Conservation (phyloP, 2,329 filamentous ascomycete genomes). For the Dryadomyces sulphureus region DNA sequence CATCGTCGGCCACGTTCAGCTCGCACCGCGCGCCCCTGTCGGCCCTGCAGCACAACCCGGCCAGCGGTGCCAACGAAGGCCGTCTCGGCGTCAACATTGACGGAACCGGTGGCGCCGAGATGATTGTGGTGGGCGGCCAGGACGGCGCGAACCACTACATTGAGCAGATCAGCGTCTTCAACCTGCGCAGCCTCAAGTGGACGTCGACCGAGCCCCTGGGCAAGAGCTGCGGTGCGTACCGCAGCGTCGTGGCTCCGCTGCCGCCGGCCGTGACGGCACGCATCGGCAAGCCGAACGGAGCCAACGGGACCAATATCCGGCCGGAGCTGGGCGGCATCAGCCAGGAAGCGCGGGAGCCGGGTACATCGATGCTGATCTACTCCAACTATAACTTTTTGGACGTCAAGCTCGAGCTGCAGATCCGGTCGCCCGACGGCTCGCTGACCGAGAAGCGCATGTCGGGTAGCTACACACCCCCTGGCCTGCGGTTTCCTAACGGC, state of each 20-base stretch:
- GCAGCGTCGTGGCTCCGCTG: constrained; percentile 83
- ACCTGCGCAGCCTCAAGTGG: constrained; percentile 89
- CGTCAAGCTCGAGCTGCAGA: constrained; percentile 87
- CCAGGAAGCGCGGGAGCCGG: constrained; percentile 40
- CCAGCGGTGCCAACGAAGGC: constrained; percentile 72
- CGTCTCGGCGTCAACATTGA: constrained; percentile 80
- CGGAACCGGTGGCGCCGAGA: constrained; percentile 82
- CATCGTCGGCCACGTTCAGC: constrained; percentile 74
- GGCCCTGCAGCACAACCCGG: constrained; percentile 78
- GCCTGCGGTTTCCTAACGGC: constrained; percentile 87
- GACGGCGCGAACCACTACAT: constrained; percentile 98
- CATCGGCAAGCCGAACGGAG: constrained; percentile 44
- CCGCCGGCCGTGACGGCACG: constrained; percentile 48
- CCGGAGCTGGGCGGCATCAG: constrained; percentile 31
- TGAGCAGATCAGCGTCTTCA: constrained; percentile 97
- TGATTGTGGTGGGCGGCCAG: constrained; percentile 93
- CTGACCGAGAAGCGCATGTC: constrained; percentile 82
- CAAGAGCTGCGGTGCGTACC: constrained; percentile 89
- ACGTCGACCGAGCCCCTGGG: constrained; percentile 76
- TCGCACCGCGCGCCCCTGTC: constrained; percentile 73
- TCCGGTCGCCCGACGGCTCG: constrained; percentile 69
- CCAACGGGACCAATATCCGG: constrained; percentile 22
- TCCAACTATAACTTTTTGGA: constrained; percentile 99
- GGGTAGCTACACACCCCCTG: constrained; percentile 73
- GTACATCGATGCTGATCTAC: constrained; percentile 82